Conservation (phyloP, 2,329 filamentous ascomycete species). For the Hypoxylon sp. region DNA sequence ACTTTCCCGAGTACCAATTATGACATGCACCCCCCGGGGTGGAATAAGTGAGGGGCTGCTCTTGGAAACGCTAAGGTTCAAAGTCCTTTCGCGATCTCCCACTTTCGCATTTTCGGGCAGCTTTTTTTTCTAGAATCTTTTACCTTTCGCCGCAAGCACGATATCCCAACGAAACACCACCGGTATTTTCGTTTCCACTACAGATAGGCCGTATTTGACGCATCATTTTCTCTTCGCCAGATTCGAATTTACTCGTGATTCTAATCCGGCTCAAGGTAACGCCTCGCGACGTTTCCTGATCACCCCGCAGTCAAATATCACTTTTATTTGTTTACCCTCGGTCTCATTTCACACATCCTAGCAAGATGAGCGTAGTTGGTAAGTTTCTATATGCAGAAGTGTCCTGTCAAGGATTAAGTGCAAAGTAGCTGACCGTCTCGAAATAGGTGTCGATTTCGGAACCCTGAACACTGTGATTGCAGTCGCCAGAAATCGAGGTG, state of each 20-base stretch:
- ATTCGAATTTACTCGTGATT: constrained; percentile 24
- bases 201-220: constrained; percentile 17
- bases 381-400: constrained; percentile 39
- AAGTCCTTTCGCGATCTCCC: constrained; percentile 41
- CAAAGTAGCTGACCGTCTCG: constrained; percentile 21
- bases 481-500: constrained; percentile 97
- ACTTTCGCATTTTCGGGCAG: constrained; percentile 48
- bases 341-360: constrained; percentile 50
- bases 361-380: constrained; percentile 68
- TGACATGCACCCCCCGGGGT: constrained; percentile 28
- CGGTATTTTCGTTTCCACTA: constrained; percentile 26
- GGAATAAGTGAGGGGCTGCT: constrained; percentile 45
- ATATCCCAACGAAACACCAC: constrained; percentile 28
- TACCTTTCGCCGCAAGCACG: constrained; percentile 32
- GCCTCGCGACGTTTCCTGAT: constrained; percentile 38
- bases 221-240: constrained; percentile 17
- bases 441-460: constrained; percentile 88
- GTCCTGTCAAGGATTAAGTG: constrained; percentile 4
- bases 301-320: constrained; percentile 38
- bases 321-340: constrained; percentile 41
- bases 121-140: constrained; percentile 45
- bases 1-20: constrained; percentile 43
- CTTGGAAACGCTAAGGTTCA: constrained; percentile 36
- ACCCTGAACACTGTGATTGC: constrained; percentile 97
- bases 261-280: constrained; percentile 32